Evolutionary conservation across 352 stramenopile genomes (phyloP), one percentile per base, ranked within the genome.

Genomic region (Globisporangium cederbergense): DNA sequence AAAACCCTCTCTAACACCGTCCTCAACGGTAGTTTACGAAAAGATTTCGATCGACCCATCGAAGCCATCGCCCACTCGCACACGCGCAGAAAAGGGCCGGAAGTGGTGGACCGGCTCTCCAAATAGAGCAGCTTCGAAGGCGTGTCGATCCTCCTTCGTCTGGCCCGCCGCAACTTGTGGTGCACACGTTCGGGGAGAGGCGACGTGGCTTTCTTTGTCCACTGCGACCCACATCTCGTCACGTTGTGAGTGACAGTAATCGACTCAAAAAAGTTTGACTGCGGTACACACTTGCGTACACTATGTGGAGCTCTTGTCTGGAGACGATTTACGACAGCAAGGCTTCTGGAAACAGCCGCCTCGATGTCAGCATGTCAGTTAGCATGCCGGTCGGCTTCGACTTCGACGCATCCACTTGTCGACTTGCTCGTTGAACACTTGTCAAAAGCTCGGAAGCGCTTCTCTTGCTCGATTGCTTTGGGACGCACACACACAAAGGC

Each of bases 221-320:
- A 30, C n/a, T 43, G 30, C 20, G 3, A 5, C 2, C 28, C 1
- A n/a, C 11, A 20, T 20, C 4, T 62, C 43, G 57, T 62, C 57
- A 22, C 22, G 43, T 62, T 43, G 57, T 62, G 7, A 40, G 16
- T 18, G 22, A 30, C 20, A 36, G 14, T 36, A 16, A 13, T 20
- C 22, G 9, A 46, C 57, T 60, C 16, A 28, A 56, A 28, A 28
- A 32, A 30, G 14, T 28, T 58, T 5, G 34, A 34, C 45, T 18
- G 22, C 40, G 2, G 28, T 45, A 62, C 56, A 62, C 56, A 62
- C 28, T 54, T 34, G 56, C 42, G 42, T 62, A 62, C 56, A 54
- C 25, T 62, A 62, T 22, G 36, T 8, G 14, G n/a, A 30, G 13
- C 36, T 50, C 6, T 38, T 50, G 14, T 18, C 1, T 46, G 34